Evolutionary conservation across 2,329 filamentous ascomycete species (phyloP).

Genomic region (Cryoendolithus antarcticus): DNA sequence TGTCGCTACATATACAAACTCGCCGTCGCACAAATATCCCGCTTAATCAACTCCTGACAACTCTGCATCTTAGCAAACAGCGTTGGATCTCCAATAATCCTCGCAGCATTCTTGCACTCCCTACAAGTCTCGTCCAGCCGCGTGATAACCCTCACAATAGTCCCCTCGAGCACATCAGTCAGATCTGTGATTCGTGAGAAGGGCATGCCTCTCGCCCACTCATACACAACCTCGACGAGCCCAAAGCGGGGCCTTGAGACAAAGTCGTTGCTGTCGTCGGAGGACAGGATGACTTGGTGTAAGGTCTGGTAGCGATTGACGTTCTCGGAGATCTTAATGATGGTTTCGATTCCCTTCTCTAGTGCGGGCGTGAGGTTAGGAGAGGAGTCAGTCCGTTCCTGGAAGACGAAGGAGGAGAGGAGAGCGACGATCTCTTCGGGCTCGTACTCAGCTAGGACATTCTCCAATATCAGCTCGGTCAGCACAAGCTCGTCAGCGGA

Average conservation of each 20-base stretch:
- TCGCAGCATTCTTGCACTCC: slow-evolving; percentile 92
- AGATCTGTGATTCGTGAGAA: slow-evolving; percentile 96
- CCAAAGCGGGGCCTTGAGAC: slow-evolving; percentile 78
- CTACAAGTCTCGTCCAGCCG: slow-evolving; percentile 89
- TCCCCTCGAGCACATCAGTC: slow-evolving; percentile 93
- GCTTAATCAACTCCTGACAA: slow-evolving; percentile 94
- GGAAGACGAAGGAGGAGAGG: slow-evolving; percentile 90
- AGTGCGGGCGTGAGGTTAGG: slow-evolving; percentile 73
- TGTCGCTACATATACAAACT: slow-evolving; percentile 65
- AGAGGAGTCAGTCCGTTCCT: slow-evolving; percentile 79
- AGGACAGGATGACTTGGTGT: slow-evolving; percentile 81
- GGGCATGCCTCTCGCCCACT: slow-evolving; percentile 95
- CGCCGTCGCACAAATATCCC: slow-evolving; percentile 84
- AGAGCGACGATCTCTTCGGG: slow-evolving; percentile 93
- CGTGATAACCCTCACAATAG: slow-evolving; percentile 90
- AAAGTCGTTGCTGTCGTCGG: slow-evolving; percentile 88
- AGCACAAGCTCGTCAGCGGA: slow-evolving; percentile 92
- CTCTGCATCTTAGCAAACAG: slow-evolving; percentile 94
- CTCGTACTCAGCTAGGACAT: slow-evolving; percentile 88
- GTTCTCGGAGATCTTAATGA: slow-evolving; percentile 82
- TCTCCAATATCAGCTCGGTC: slow-evolving; percentile 94
- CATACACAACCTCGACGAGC: slow-evolving; percentile 93
- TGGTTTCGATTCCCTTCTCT: slow-evolving; percentile 70
- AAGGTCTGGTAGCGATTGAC: slow-evolving; percentile 81
- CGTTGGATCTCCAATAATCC: slow-evolving; percentile 87